Conservation (phyloP, 2,329 filamentous ascomycete genomes). For the Beauveria rudraprayagi region DNA sequence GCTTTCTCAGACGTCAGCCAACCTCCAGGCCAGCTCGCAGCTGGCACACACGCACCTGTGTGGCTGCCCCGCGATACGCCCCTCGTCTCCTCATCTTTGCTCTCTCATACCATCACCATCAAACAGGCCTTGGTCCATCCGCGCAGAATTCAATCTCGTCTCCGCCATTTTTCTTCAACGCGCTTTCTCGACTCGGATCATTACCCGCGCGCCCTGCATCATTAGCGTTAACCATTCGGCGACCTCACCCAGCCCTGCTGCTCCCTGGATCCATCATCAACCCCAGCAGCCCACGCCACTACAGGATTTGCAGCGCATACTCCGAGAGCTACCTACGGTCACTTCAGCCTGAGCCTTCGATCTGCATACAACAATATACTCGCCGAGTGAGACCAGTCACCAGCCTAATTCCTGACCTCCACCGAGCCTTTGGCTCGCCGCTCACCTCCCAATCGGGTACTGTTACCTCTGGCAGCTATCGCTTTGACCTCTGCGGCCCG, state of each 20-base stretch:
- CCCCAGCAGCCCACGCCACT: background rate
- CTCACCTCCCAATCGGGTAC: background rate
- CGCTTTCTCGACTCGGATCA: too few species aligned
- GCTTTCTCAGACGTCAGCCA: too few species aligned
- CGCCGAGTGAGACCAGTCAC: background rate
- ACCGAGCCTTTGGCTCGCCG: background rate
- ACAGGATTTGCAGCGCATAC: background rate
- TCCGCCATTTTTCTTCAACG: too few species aligned
- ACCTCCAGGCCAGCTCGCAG: background rate
- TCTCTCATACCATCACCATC: background rate
- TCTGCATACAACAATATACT: background rate
- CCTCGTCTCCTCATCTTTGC: background rate
- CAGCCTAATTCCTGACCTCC: too few species aligned
- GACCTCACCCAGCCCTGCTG: too few species aligned
- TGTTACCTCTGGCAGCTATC: background rate
- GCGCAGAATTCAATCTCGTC: too few species aligned
- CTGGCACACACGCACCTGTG: background rate
- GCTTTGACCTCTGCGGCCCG: constrained; percentile 4
- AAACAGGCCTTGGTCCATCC: background rate
- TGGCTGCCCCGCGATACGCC: background rate
- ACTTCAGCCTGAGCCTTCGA: background rate
- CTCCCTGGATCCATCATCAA: background rate
- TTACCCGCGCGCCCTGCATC: too few species aligned
- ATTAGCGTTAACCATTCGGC: too few species aligned
- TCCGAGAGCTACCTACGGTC: background rate